Base-by-base conservation (phyloP, 169 alveolate genomes). In the Sarcocystis neurona region DNA sequence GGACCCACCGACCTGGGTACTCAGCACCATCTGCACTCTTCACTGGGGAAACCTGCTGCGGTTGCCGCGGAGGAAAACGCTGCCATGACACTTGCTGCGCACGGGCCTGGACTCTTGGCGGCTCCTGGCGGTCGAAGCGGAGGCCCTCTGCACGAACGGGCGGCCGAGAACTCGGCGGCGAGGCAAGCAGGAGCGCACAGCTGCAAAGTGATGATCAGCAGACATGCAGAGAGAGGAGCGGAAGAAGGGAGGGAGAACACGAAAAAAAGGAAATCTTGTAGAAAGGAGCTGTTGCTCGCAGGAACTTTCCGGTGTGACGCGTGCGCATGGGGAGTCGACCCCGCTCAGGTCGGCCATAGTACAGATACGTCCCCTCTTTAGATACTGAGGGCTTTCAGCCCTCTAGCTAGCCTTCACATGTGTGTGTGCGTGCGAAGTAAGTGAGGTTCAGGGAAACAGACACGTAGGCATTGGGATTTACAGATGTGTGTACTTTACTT, bases 271-370 rank as follows among this genome's bases (percentile, higher is more conserved):
- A 58, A 58, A 18, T 34, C 5, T 23, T 6, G 72, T 34, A 23
- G 30, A 41, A 63, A 10, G 5, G 4, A 5, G 20, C 44, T 30
- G 46, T 43, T 27, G 70, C 60, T 72, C 34, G 82, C 53, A n/a
- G 82, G 82, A 2, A 72, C 82, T 3, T 72, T 72, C 82, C 47
- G 15, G 43, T 72, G 82, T 39, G 82, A 72, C 41, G 82, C 41
- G 20, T 72, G 82, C 46, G 82, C 82, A 1, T 72, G 82, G 82
- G 82, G 82, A 0, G 34, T 30, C 18, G 23, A 37, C 2, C 82
- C 82, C 41, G 43, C 18, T 4, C 34, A 72, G 53, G 82, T 27
- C 34, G 18, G 53, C 23, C 23, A 23, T n/a, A n/a, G n/a, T n/a
- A n/a, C n/a, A n/a, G n/a, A n/a, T n/a, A n/a, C n/a, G n/a, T n/a